Conservation (phyloP, 257 asterid genomes). For the Jacaranda copaia region DNA sequence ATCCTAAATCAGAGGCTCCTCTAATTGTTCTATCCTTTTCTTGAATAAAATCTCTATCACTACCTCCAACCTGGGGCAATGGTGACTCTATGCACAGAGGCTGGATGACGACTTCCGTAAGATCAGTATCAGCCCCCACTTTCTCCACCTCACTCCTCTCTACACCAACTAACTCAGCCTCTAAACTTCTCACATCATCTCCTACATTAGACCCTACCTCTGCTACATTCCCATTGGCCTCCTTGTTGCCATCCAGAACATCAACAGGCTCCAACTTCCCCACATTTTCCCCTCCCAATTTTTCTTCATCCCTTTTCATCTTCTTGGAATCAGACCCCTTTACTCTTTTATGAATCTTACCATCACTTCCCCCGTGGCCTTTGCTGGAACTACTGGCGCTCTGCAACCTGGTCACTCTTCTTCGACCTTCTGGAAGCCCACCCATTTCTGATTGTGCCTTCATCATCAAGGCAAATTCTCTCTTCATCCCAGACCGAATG, state of each 20-base stretch:
- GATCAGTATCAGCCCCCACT: slow-evolving; percentile 36
- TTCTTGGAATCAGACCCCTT: slow-evolving; percentile 43
- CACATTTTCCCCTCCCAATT: slow-evolving; percentile 33
- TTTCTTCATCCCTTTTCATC: slow-evolving; percentile 46
- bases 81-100: slow-evolving; percentile 36
- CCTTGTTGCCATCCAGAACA: slow-evolving; percentile 29
- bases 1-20: slow-evolving; percentile 34
- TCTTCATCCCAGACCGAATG: slow-evolving; percentile 80
- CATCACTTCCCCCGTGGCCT: slow-evolving; percentile 32
- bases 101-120: slow-evolving; percentile 33
- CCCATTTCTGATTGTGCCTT: slow-evolving; percentile 67
- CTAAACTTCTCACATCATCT: slow-evolving; percentile 34
- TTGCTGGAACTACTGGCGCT: slow-evolving; percentile 39
- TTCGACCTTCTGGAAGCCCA: slow-evolving; percentile 50
- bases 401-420: slow-evolving; percentile 83
- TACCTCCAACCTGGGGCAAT: slow-evolving; percentile 36
- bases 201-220: slow-evolving; percentile 31
- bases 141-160: slow-evolving; percentile 34
- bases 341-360: slow-evolving; percentile 34
- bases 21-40: slow-evolving; percentile 31
- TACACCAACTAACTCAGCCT: slow-evolving; percentile 36
- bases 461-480: slow-evolving; percentile 84
- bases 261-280: slow-evolving; percentile 35
- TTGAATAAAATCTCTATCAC: slow-evolving; percentile 28
- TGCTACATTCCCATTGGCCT: slow-evolving; percentile 45